Percentiles rank a stretch among this genome's conserved stretches.
Evolutionary conservation across 1,284 basidiomycete genomes (phyloP).

Genomic region (Grifola frondosa): DNA sequence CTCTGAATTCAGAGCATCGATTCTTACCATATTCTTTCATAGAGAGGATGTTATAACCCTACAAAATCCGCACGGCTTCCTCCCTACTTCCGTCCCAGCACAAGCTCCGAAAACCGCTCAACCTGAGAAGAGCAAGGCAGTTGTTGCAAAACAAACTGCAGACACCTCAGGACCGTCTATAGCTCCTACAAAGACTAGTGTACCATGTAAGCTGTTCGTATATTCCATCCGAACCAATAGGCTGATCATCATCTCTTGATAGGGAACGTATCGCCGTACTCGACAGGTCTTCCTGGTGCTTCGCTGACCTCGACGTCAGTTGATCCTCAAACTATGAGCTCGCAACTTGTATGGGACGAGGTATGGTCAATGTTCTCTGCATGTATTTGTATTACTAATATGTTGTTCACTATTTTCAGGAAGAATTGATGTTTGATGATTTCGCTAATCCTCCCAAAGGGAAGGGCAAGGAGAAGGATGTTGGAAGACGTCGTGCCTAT

Average conservation of each 20-base stretch:
- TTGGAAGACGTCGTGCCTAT: constrained; percentile 86
- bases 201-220: constrained; percentile 57
- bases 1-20: too few relatives aligned
- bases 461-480: constrained; percentile 89
- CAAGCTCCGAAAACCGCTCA: constrained; percentile 31
- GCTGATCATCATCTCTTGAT: constrained; percentile 3
- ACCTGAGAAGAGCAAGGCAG: constrained; percentile 34
- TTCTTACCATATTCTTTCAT: constrained; percentile 4
- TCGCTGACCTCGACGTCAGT: constrained; percentile 92
- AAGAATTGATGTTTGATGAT: constrained; percentile 92
- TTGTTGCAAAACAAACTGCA: constrained; percentile 33
- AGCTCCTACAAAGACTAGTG: constrained; percentile 51
- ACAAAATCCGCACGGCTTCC: constrained; percentile 82
- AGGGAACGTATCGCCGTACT: constrained; percentile 93
- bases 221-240: constrained; percentile 1
- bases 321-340: constrained; percentile 74
- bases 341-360: constrained; percentile 89
- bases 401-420: constrained; percentile 38
- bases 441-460: constrained; percentile 74
- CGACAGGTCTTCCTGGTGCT: constrained; percentile 88
- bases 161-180: constrained; percentile 32
- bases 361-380: constrained; percentile 34
- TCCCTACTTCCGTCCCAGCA: constrained; percentile 49
- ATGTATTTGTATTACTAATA: not conserved
- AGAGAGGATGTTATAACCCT: constrained; percentile 91